Base-by-base conservation (phyloP, 2,329 filamentous ascomycete species). In the Trichoderma afroharzianum region DNA sequence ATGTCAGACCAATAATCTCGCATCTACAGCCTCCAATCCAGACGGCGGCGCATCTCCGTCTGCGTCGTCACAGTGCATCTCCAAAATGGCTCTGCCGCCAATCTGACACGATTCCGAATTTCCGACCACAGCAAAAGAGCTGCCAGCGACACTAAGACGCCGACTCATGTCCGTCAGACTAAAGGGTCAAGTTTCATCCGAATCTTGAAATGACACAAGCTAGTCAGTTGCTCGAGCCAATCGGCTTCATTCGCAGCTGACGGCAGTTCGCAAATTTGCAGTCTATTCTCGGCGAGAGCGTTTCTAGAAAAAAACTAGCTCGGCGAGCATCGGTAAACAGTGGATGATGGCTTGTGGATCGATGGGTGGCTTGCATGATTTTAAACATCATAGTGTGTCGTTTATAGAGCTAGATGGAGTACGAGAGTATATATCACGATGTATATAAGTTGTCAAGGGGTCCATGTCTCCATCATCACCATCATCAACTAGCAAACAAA, bases 241-340 rank as follows among this genome's bases (percentile, higher is more conserved):
- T 67, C 50, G 63, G 63, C 24, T 36, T 12, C 21, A 9, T 28
- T 66, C 24, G 9, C 21, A 39, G 63, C 3, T 33, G 36, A 30
- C 32, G 30, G 15, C 18, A 18, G 12, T 33, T 33, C 57, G 15
- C 36, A 53, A 53, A 36, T 24, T 33, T 26, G 6, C 2, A 7
- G 57, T 59, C 57, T 33, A 33, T 30, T 32, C 26, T 50, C 30
- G 62, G 33, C 59, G 59, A 39, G 36, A 21, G 32, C 33, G 50
- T 47, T 58, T 68, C 66, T 68, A 50, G 66, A 68, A 68, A 18
- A 50, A n/a, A n/a, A 33, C 36, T 68, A 68, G 55, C 39, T 68
- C 66, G 36, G 39, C 21, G 66, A 30, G 28, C 14, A 26, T 61
- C 66, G 66, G 57, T 61, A 68, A 68, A 24, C 47, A 36, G 63